Base-by-base conservation (phyloP, 192 early-diverging fungal species). In the Powellomyces hirtus region DNA sequence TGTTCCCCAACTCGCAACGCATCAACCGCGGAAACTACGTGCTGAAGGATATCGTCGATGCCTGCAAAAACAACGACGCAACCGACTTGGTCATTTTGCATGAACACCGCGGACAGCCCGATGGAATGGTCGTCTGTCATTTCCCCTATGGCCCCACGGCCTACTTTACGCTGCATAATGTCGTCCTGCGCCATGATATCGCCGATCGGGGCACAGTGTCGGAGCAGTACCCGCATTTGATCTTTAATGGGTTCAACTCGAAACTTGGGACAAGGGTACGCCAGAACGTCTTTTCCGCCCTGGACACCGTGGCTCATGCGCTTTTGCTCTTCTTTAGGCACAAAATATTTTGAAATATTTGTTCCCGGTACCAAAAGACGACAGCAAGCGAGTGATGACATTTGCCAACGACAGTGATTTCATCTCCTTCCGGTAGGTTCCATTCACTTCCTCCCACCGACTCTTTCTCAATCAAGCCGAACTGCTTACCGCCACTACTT, bases 111-210 rank as follows among this genome's bases (percentile, higher is more conserved):
- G 95, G 95, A 33, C 89, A 96, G 79, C 95, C 97, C 80, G 95
- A 97, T 84, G 93, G 94, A 34, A 89, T 99, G 83, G 86, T 98
- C 33, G 73, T 99, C 36, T 91, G 84, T 66, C 97, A 99, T 71
- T 90, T 99, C 69, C 97, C 97, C 38, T 94, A 99, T 77, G 97
- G 97, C 35, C 97, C 97, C 13, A 99, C 97, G 0, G 94, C 94
- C 22, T 94, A 94, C 78, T 99, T 99, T 78, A 92, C 94, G 16
- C 83, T 99, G 58, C 94, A 95, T 83, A 97, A 99, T 69, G 95
- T 99, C 35, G 95, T 98, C 0, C 79, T 99, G 61, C 86, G 97
- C 18, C 97, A 99, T 79, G 97, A 99, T 77, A 96, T 99, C 73
- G 88, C 92, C 65, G 91, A 98, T 71, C 84, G 92, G 64, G 97